Base-by-base conservation (phyloP, 352 stramenopile species). In the Phytophthora rubi region DNA sequence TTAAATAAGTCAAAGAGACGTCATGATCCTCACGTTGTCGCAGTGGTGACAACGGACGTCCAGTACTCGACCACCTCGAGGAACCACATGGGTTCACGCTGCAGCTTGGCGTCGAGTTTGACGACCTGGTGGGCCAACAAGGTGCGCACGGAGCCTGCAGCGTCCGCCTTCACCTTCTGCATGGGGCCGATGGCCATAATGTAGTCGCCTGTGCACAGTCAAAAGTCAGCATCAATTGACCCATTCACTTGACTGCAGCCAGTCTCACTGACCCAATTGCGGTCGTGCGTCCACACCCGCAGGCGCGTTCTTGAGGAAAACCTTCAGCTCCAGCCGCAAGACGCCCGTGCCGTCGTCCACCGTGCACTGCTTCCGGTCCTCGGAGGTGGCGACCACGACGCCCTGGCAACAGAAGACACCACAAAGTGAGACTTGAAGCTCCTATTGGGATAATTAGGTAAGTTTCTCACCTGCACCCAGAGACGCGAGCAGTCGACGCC, bases 151-250 rank as follows among this genome's bases (percentile, higher is more conserved):
- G 62, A 58, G 39, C 48, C 59, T 6, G 23, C 18, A 48, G 23
- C n/a, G 48, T 68, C 62, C 49, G 55, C 53, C 42, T 76, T 79
- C 16, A 55, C 55, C 45, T 80, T 86, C 47, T 86, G 75, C 47
- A 92, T 70, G 1, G 88, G 88, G 1, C 88, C 88, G 56, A 95
- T 93, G 16, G 86, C 73, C 84, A 95, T 91, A n/a, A 93, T 73
- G 49, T 89, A 89, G 63, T 90, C 83, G 26, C 85, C 85, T 88
- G 47, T 12, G 13, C 8, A 57, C 33, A 4, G 42, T 8, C 42
- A 48, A 49, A 23, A 6, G 4, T 18, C 39, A 21, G 15, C 13
- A 18, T 45, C 13, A 30, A 16, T 45, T 45, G 37, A 45, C 13
- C 37, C 16, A 15, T 45, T 45, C 37, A 45, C 6, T 44, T n/a